These are phyloP conservation scores for Phyllosticta paracitricarpa DNA, from an alignment of 2,329 filamentous ascomycete genomes.

Conservation along the genomic window DNA sequence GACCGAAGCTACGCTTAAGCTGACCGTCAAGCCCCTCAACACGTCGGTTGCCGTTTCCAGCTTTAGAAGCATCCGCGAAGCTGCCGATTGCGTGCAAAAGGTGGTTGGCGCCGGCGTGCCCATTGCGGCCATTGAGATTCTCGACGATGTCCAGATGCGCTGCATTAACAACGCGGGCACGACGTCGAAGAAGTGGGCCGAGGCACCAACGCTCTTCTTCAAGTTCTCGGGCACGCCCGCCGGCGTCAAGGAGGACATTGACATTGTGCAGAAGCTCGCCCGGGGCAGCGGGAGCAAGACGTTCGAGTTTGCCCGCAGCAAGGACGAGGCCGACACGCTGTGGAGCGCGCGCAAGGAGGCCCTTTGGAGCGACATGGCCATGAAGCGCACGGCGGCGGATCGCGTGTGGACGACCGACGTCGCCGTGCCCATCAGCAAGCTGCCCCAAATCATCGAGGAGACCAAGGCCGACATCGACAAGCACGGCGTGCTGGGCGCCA, in stretches of 20 bases:
- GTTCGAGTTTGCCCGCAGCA: conserved; percentile 58
- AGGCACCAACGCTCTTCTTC: conserved; percentile 63
- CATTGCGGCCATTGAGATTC: conserved; percentile 82
- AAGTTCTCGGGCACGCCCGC: conserved; percentile 60
- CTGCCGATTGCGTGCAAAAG: conserved; percentile 67
- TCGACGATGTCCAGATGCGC: conserved; percentile 84
- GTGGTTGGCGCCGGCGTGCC: conserved; percentile 75
- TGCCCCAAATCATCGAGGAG: conserved; percentile 67
- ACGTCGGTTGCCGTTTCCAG: conserved; percentile 68
- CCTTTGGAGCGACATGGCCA: conserved; percentile 61
- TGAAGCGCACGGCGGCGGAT: conserved; percentile 44
- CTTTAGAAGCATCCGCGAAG: conserved; percentile 56
- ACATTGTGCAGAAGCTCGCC: conserved; percentile 53
- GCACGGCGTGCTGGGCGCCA: conserved; percentile 53
- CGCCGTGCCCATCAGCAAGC: conserved; percentile 61
- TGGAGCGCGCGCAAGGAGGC: conserved; percentile 70
- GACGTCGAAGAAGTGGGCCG: conserved; percentile 56
- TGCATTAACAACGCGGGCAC: conserved; percentile 59
- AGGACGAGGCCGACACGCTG: conserved; percentile 56
- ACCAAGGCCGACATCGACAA: conserved; percentile 57
- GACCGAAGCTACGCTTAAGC: conserved; percentile 80
- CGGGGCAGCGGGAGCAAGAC: conserved; percentile 50
- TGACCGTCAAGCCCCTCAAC: conserved; percentile 69
- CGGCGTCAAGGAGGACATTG: conserved; percentile 70
- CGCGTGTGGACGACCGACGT: conserved; percentile 75